A percentile compares a stretch with the other conserved stretches of the same genome.
Evolutionary conservation across 495 filamentous ascomycete genomes (phyloP).

Genomic region (Hapsidospora chrysogenum): DNA sequence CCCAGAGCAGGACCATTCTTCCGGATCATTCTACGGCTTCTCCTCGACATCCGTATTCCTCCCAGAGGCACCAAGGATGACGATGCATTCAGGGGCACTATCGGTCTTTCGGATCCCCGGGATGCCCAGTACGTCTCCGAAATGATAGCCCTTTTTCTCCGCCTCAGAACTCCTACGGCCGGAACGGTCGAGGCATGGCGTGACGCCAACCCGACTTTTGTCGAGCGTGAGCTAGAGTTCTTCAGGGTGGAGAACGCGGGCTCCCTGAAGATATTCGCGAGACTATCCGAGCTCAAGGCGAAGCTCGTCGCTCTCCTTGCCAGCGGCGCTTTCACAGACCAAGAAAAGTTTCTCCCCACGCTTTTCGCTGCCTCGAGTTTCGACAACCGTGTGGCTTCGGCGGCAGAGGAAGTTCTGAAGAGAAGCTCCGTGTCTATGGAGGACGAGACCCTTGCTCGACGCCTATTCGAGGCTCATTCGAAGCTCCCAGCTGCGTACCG

Average conservation of each 20-base stretch:
- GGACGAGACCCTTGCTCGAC: conserved; percentile 39
- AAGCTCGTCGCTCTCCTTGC: conserved; percentile 52
- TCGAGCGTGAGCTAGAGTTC: conserved; percentile 54
- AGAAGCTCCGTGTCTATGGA: conserved; percentile 56
- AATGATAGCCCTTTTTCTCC: conserved; percentile 1
- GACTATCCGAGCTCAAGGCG: conserved; percentile 18
- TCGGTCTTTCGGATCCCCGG: conserved; percentile 42
- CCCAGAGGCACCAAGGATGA: conserved; percentile 66
- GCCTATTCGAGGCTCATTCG: conserved; percentile 55
- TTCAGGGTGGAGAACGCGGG: conserved; percentile 50
- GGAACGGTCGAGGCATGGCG: conserved; percentile 12
- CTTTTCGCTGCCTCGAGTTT: conserved; percentile 67
- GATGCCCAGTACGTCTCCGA: conserved; percentile 60
- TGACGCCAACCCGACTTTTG: conserved; percentile 50
- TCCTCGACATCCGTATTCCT: conserved; percentile 57
- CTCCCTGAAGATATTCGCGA: conserved; percentile 36
- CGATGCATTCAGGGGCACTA: conserved; percentile 38
- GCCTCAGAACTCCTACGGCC: background rate
- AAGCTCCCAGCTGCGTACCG: conserved; percentile 54
- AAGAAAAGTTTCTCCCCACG: conserved; percentile 67
- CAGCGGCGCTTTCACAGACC: conserved; percentile 68
- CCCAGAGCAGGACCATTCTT: conserved; percentile 59
- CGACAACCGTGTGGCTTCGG: conserved; percentile 62
- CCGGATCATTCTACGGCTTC: conserved; percentile 61
- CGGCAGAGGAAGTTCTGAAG: conserved; percentile 76